phyloP scores from a whole-genome alignment of 1,284 basidiomycete genomes.

The Marasmius tenuissimus region DNA sequence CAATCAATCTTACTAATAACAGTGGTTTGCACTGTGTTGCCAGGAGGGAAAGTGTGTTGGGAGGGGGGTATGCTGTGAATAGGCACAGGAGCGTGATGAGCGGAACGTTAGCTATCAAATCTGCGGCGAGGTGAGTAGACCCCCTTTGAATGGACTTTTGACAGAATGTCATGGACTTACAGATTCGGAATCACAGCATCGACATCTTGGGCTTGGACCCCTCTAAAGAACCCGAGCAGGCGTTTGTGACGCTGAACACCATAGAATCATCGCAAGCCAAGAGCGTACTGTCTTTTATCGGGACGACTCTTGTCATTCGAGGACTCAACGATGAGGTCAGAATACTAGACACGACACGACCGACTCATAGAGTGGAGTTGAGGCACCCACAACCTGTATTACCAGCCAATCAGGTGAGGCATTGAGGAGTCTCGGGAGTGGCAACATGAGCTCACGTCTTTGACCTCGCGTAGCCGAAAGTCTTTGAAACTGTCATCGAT shows the following conservation, averaged over 20 bases:
- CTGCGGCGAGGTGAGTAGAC: slow-evolving; percentile 33
- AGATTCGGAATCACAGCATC: slow-evolving; percentile 24
- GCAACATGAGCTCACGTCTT: not conserved
- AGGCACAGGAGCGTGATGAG: slow-evolving; percentile 23
- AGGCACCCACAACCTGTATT: slow-evolving; percentile 19
- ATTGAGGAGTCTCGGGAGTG: not conserved
- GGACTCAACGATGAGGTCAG: slow-evolving; percentile 28
- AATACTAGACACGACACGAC: slow-evolving; percentile 27
- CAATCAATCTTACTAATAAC: slow-evolving; percentile 26
- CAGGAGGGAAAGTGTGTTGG: slow-evolving; percentile 28
- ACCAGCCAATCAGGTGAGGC: slow-evolving; percentile 9
- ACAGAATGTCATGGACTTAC: slow-evolving; percentile 1
- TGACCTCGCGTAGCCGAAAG: slow-evolving; percentile 29
- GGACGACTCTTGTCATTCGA: slow-evolving; percentile 36
- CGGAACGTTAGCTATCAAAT: slow-evolving; percentile 39
- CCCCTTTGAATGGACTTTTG: not conserved
- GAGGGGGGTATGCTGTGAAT: slow-evolving; percentile 42
- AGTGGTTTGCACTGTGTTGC: slow-evolving; percentile 36
- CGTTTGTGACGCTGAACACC: slow-evolving; percentile 31
- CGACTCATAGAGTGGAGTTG: slow-evolving; percentile 28
- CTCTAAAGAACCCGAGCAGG: slow-evolving; percentile 30
- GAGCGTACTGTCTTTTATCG: slow-evolving; percentile 32
- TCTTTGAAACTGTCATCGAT: slow-evolving; percentile 36
- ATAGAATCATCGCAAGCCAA: slow-evolving; percentile 27
- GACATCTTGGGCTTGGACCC: slow-evolving; percentile 37